phyloP scores from a whole-genome alignment of 2,329 filamentous ascomycete genomes.

The Pseudogymnoascus sp. region DNA sequence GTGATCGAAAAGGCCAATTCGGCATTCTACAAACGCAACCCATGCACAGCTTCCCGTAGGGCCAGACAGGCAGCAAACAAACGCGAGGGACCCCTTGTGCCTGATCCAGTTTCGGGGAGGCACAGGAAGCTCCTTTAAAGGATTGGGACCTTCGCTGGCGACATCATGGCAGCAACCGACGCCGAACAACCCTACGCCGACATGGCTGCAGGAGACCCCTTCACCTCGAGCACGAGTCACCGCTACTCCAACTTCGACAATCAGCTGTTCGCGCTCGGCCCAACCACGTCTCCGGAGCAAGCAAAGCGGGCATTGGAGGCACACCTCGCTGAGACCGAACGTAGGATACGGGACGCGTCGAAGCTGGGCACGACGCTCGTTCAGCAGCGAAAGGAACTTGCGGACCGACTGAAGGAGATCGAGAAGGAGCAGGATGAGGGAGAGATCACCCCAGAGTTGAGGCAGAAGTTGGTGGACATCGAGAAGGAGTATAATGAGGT shows the following conservation, averaged over 20 bases:
- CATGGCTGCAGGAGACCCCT: conserved; percentile 8
- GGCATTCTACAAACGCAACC: not conserved
- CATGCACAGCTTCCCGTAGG: conserved; percentile 8
- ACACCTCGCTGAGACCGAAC: conserved; percentile 85
- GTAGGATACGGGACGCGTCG: conserved; percentile 82
- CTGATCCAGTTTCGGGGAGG: conserved; percentile 1
- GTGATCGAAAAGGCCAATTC: not conserved
- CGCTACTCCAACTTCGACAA: conserved; percentile 79
- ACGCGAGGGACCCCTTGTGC: not conserved
- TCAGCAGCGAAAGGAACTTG: conserved; percentile 75
- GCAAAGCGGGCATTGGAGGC: conserved; percentile 83
- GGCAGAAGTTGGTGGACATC: conserved; percentile 72
- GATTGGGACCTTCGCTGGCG: not conserved
- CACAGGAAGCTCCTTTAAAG: conserved; percentile 1
- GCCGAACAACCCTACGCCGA: conserved; percentile 5
- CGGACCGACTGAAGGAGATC: conserved; percentile 74
- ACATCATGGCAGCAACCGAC: conserved; percentile 6
- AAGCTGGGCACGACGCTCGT: conserved; percentile 81
- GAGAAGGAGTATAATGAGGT: conserved; percentile 95
- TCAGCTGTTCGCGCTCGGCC: conserved; percentile 67
- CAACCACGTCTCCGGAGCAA: conserved; percentile 71
- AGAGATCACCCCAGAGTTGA: conserved; percentile 74
- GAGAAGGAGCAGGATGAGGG: conserved; percentile 66
- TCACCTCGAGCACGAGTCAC: conserved; percentile 34
- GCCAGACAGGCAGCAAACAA: conserved; percentile 3